A percentile compares a stretch with the other conserved stretches of the same genome.
Conservation (phyloP, 192 early-diverging fungal species). For the Pilobolus umbonatus region DNA sequence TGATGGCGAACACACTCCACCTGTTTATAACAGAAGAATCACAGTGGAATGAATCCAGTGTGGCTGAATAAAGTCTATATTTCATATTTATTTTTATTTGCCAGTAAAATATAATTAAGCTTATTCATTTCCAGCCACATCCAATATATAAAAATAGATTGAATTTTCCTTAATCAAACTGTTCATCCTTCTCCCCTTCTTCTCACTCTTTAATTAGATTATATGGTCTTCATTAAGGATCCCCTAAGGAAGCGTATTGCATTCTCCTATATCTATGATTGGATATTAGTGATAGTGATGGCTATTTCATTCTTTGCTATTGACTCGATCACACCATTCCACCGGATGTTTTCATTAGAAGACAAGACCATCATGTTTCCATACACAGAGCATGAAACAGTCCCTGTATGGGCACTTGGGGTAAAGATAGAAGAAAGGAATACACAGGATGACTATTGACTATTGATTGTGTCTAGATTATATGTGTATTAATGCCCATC, state of each 20-base stretch:
- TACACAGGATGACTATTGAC: neutral
- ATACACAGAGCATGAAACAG: slow-evolving; percentile 36
- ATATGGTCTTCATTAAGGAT: neutral
- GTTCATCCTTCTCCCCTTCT: neutral
- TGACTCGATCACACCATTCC: slow-evolving; percentile 57
- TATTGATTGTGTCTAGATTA: slow-evolving; percentile 17
- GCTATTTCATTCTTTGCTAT: slow-evolving; percentile 49
- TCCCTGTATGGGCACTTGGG: slow-evolving; percentile 37
- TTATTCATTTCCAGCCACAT: neutral
- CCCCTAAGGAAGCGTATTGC: neutral
- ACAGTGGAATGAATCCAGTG: too few species aligned
- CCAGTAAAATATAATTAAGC: too few species aligned
- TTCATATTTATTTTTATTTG: too few species aligned
- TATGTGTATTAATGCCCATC: slow-evolving; percentile 32
- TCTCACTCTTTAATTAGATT: neutral
- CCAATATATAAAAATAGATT: neutral
- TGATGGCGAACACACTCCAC: slow-evolving; percentile 15
- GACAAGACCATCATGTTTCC: slow-evolving; percentile 65
- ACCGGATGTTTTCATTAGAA: slow-evolving; percentile 65
- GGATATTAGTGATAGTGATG: slow-evolving; percentile 50
- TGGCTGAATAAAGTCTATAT: too few species aligned
- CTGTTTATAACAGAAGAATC: slow-evolving; percentile 15
- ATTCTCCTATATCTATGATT: slow-evolving; percentile 17
- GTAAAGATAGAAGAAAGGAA: neutral
- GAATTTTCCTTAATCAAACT: neutral